A percentile compares a stretch with the other conserved stretches of the same genome.
phyloP scores from a whole-genome alignment of 2,329 filamentous ascomycete genomes.

The Fusarium poae region DNA sequence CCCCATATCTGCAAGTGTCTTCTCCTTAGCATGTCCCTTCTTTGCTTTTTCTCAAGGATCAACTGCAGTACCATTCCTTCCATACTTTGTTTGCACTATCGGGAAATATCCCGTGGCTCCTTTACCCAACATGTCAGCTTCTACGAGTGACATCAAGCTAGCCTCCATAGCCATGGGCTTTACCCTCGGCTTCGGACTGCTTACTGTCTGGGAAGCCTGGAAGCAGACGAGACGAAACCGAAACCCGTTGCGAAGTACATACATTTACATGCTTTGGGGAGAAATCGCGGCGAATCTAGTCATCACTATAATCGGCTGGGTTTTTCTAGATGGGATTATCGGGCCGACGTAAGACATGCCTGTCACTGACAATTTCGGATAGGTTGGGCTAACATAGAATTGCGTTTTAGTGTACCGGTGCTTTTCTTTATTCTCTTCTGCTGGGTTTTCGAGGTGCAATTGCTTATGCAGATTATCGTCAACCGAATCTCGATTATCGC shows the following conservation, averaged over 20 bases:
- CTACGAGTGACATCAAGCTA: conserved; percentile 46
- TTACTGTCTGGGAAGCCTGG: conserved; percentile 57
- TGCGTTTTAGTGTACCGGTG: conserved; percentile 45
- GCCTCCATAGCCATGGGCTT: conserved; percentile 51
- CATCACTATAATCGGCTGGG: conserved; percentile 56
- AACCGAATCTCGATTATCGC: conserved; percentile 65
- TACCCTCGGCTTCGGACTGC: conserved; percentile 57
- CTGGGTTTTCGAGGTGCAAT: conserved; percentile 62
- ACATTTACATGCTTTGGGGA: conserved; percentile 62
- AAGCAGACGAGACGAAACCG: conserved; percentile 57
- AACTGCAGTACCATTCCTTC: background rate
- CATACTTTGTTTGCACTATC: background rate
- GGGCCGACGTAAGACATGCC: conserved; percentile 45
- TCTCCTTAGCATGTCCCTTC: background rate
- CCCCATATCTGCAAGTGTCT: conserved; percentile 3
- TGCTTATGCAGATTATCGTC: conserved; percentile 67
- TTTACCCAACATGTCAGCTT: conserved; percentile 10
- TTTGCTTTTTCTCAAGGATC: background rate
- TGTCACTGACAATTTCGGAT: background rate
- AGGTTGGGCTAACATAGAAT: background rate
- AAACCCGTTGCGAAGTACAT: conserved; percentile 53
- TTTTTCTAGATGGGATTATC: conserved; percentile 55
- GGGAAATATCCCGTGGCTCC: background rate
- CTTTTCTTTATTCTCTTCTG: conserved; percentile 55
- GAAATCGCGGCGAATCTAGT: conserved; percentile 57